These are phyloP conservation scores for Kluyveromyces nonfermentans DNA, from an alignment of 805 yeast genomes.

Conservation along the genomic window DNA sequence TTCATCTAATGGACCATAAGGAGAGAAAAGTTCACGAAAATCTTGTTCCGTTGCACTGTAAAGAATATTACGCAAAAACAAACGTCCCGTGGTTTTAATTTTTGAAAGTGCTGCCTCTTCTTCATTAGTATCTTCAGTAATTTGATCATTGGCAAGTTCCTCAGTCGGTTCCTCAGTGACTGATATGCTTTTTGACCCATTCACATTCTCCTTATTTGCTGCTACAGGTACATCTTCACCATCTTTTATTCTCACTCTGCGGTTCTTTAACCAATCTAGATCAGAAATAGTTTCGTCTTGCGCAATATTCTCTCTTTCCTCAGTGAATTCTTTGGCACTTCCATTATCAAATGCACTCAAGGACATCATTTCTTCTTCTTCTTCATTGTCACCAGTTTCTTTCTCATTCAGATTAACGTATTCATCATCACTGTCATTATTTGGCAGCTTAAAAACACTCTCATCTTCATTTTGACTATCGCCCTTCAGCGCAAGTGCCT, in stretches of 20 bases:
- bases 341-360: constrained; percentile 26
- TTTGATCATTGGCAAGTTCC: constrained; percentile 6
- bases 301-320: constrained; percentile 26
- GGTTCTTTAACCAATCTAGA: constrained; percentile 76
- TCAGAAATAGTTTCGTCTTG: constrained; percentile 53
- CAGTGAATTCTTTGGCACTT: constrained; percentile 20
- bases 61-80: constrained; percentile 78
- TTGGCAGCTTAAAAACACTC: constrained; percentile 21
- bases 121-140: constrained; percentile 23
- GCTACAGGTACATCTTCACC: constrained; percentile 19
- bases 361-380: constrained; percentile 39
- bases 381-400: constrained; percentile 20
- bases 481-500: constrained; percentile 31
- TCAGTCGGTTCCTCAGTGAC: constrained; percentile 3
- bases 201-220: constrained; percentile 5
- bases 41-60: constrained; percentile 77
- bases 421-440: constrained; percentile 38
- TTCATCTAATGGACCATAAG: constrained; percentile 71
- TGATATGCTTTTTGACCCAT: constrained; percentile 2
- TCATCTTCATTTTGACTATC: constrained; percentile 17
- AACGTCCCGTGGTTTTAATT: constrained; percentile 63
- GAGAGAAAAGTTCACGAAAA: constrained; percentile 50
- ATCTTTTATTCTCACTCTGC: constrained; percentile 63
- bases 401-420: constrained; percentile 29
- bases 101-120: constrained; percentile 42